phyloP scores from a whole-genome alignment of 2,329 filamentous ascomycete species.

The Colletotrichum liriopes region DNA sequence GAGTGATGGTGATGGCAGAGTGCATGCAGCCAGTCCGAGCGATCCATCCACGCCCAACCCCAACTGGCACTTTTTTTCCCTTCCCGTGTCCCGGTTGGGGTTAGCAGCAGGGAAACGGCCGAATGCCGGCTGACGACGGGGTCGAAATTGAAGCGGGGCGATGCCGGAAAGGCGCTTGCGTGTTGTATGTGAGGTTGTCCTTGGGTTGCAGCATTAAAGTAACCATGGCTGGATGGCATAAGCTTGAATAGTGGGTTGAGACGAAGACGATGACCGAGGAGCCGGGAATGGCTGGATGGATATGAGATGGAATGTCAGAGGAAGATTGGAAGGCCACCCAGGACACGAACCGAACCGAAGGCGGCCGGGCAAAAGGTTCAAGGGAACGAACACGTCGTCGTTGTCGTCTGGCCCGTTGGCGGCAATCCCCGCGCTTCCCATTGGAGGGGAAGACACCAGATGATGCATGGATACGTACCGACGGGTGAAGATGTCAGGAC shows the following conservation, averaged over 20 bases:
- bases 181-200: not conserved
- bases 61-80: not conserved
- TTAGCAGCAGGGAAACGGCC: conserved; percentile 1
- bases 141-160: not conserved
- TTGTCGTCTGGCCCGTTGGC: not conserved
- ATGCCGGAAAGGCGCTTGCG: not conserved
- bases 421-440: not conserved
- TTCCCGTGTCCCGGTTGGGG: not conserved
- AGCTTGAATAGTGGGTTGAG: not conserved
- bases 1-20: not conserved
- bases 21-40: not conserved
- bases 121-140: conserved; percentile 3
- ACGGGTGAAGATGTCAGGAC: not conserved
- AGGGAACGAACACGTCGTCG: not conserved
- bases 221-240: not conserved
- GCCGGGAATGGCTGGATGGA: not conserved
- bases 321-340: not conserved
- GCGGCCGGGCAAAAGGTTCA: not conserved
- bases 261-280: not conserved
- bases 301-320: too few species aligned
- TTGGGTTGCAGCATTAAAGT: not conserved
- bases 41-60: too few species aligned
- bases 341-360: not conserved
- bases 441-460: not conserved
- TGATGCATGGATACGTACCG: not conserved